phyloP scores from a whole-genome alignment of 192 early-diverging fungal species.

The Bifiguratus adelaidae region DNA sequence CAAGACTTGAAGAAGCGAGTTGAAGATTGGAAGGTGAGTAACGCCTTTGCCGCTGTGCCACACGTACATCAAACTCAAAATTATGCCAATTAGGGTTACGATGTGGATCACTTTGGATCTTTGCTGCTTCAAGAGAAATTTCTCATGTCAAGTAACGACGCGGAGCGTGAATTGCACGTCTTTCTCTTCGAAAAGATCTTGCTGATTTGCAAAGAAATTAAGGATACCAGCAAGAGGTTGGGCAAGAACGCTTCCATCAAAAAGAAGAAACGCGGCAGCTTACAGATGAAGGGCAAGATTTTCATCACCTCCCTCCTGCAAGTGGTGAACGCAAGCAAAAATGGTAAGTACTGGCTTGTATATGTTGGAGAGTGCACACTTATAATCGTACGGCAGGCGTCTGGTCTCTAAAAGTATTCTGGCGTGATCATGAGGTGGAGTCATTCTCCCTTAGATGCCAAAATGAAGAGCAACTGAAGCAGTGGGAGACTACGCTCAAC shows the following conservation, averaged over 20 bases:
- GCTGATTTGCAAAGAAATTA: constrained; percentile 85
- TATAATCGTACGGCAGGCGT: constrained; percentile 8
- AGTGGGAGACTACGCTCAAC: constrained; percentile 77
- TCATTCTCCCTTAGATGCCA: constrained; percentile 83
- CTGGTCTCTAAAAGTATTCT: constrained; percentile 66
- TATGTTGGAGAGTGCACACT: neutral
- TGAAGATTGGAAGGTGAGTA: constrained; percentile 72
- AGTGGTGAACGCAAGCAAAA: constrained; percentile 52
- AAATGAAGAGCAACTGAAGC: constrained; percentile 84
- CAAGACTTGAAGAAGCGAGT: constrained; percentile 72
- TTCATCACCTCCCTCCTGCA: constrained; percentile 69
- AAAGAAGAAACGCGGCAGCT: constrained; percentile 49
- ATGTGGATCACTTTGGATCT: constrained; percentile 63
- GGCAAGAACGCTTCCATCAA: constrained; percentile 25
- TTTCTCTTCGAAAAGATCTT: constrained; percentile 92
- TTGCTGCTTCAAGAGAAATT: constrained; percentile 84
- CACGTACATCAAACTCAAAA: no score
- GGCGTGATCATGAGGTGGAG: constrained; percentile 75
- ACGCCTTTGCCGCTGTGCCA: neutral
- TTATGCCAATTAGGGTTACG: constrained; percentile 48
- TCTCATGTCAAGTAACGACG: constrained; percentile 66
- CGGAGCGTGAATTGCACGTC: constrained; percentile 73
- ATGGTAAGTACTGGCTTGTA: constrained; percentile 6
- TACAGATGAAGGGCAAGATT: constrained; percentile 82
- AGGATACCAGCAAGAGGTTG: constrained; percentile 24